These are phyloP conservation scores for Jamesozyma hellenica DNA, from an alignment of 805 yeast genomes.

Conservation along the genomic window DNA sequence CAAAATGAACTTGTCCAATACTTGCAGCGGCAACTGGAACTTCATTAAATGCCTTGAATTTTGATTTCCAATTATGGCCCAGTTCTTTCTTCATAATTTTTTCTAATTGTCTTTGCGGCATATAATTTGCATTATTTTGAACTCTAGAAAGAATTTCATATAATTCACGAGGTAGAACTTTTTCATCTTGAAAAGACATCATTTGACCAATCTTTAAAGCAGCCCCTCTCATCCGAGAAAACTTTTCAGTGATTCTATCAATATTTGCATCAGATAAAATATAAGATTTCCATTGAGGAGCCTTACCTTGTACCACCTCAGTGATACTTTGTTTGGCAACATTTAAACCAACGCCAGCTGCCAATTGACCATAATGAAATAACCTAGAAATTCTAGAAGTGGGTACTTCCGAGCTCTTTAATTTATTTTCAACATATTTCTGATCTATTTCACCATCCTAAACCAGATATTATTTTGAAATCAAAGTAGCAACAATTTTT, in stretches of 20 bases:
- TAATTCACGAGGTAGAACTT: constrained; percentile 74
- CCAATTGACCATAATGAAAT: constrained; percentile 86
- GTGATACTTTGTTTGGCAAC: constrained; percentile 70
- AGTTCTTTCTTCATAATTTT: constrained; percentile 61
- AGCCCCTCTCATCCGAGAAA: constrained; percentile 96
- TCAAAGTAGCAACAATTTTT: too few relatives aligned
- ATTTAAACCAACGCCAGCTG: constrained; percentile 83
- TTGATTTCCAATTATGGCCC: constrained; percentile 66
- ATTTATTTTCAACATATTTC: constrained; percentile 1
- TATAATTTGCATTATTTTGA: constrained; percentile 90
- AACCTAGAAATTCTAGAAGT: constrained; percentile 77
- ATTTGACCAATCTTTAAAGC: constrained; percentile 96
- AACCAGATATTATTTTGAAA: too few relatives aligned
- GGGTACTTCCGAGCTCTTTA: constrained; percentile 57
- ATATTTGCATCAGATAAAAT: constrained; percentile 74
- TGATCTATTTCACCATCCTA: neutral
- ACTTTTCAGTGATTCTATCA: constrained; percentile 77
- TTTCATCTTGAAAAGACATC: constrained; percentile 86
- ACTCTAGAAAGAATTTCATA: constrained; percentile 73
- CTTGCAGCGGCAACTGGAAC: constrained; percentile 95
- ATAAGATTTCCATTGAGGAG: constrained; percentile 44
- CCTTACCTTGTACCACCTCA: constrained; percentile 48
- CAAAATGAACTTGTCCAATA: constrained; percentile 92
- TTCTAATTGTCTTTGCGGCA: constrained; percentile 88
- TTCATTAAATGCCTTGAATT: constrained; percentile 69